These are phyloP conservation scores for Kodamaea plutei DNA, from an alignment of 1,139 yeast species.

Conservation along the genomic window DNA sequence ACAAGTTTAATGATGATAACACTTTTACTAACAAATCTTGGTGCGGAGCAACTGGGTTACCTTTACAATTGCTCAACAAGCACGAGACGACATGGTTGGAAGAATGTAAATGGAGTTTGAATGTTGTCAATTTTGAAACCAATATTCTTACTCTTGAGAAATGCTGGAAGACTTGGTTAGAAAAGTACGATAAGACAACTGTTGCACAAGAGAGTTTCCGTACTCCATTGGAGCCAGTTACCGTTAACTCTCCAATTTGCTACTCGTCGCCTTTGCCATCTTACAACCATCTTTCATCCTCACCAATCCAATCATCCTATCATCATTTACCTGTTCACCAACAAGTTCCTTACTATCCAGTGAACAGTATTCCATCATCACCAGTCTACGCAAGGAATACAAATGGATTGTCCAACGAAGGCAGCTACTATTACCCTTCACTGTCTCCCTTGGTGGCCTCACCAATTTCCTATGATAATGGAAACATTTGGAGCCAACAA, in stretches of 20 bases:
- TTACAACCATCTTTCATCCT: conserved; percentile 15
- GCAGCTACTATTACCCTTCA: conserved; percentile 12
- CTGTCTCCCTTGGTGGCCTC: conserved; percentile 14
- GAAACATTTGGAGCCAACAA: conserved; percentile 12
- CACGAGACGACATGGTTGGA: conserved; percentile 74
- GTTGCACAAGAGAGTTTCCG: conserved; percentile 4
- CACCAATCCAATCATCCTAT: conserved; percentile 14
- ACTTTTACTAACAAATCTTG: conserved; percentile 94
- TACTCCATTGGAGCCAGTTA: conserved; percentile 3
- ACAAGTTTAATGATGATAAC: conserved; percentile 94
- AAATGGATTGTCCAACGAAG: conserved; percentile 5
- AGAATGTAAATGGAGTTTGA: conserved; percentile 46
- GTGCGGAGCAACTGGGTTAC: conserved; percentile 89
- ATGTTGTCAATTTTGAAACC: conserved; percentile 38
- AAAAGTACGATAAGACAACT: conserved; percentile 22
- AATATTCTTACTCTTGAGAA: conserved; percentile 43
- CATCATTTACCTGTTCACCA: conserved; percentile 4
- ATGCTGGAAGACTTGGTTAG: conserved; percentile 47
- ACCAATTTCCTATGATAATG: conserved; percentile 10
- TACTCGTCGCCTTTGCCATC: conserved; percentile 9
- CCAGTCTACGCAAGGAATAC: conserved; percentile 22
- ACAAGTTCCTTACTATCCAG: conserved; percentile 6
- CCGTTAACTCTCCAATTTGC: conserved; percentile 9
- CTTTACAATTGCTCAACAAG: conserved; percentile 53
- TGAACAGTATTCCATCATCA: conserved; percentile 23